Evolutionary conservation across 2,329 filamentous ascomycete species (phyloP).

Genomic region (Fusarium tupiense): DNA sequence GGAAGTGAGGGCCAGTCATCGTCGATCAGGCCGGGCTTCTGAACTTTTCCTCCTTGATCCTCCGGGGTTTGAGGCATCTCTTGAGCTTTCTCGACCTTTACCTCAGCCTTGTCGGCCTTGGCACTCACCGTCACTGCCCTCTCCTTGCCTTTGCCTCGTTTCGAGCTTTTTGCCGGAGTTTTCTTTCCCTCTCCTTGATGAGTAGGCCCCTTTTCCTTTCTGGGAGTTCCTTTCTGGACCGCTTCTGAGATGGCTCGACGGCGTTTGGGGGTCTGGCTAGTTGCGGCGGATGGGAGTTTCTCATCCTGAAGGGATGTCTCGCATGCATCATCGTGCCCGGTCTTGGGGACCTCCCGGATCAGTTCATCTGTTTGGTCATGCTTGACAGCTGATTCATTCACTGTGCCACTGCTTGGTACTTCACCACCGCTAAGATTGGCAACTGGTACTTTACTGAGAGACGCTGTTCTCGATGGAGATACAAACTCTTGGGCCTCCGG

Average conservation of each 20-base stretch:
- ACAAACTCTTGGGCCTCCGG: conserved; percentile 37
- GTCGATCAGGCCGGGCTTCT: conserved; percentile 30
- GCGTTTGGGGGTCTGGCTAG: not conserved
- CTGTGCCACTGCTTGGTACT: not conserved
- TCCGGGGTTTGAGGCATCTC: conserved; percentile 24
- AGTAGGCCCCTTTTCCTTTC: not conserved
- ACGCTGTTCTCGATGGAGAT: conserved; percentile 28
- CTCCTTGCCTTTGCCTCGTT: conserved; percentile 29
- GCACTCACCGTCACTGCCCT: conserved; percentile 1
- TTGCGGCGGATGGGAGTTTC: not conserved
- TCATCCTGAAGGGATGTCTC: not conserved
- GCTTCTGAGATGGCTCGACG: conserved; percentile 4
- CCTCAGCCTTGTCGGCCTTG: conserved; percentile 7
- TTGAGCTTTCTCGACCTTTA: conserved; percentile 2
- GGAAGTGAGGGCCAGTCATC: conserved; percentile 44
- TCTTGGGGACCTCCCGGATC: not conserved
- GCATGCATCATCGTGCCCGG: not conserved
- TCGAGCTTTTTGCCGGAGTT: conserved; percentile 21
- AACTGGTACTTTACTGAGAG: not conserved
- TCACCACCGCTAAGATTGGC: not conserved
- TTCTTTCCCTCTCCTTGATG: conserved; percentile 19
- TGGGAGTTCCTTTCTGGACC: not conserved
- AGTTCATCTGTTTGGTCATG: not conserved
- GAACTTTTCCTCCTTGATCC: conserved; percentile 1
- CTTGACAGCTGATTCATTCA: not conserved